A percentile compares a stretch with the other conserved stretches of the same genome.
These are phyloP conservation scores for Kwoniella heveanensis DNA, from an alignment of 768 basidiomycete species.

Conservation along the genomic window DNA sequence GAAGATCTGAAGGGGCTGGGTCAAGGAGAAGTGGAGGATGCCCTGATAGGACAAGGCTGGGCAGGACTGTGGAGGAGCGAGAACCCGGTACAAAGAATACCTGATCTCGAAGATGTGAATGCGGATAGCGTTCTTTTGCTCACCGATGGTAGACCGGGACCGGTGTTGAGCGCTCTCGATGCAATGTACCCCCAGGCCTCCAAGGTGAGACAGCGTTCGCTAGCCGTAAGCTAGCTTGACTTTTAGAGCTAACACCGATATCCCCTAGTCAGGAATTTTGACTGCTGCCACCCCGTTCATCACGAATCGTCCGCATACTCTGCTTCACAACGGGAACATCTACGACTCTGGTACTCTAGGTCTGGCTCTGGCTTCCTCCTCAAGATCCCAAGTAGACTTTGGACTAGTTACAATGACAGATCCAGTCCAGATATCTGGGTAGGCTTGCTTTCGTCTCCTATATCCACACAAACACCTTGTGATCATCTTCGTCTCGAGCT, in stretches of 20 bases:
- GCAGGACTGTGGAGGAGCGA: slow-evolving; percentile 43
- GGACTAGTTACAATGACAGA: slow-evolving; percentile 39
- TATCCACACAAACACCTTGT: not conserved
- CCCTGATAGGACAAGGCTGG: slow-evolving; percentile 31
- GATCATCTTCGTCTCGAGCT: not conserved
- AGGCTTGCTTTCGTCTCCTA: slow-evolving; percentile 3
- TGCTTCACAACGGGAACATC: slow-evolving; percentile 37
- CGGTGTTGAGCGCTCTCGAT: slow-evolving; percentile 32
- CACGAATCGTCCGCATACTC: slow-evolving; percentile 49
- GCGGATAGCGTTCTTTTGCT: slow-evolving; percentile 37
- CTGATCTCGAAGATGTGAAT: slow-evolving; percentile 34
- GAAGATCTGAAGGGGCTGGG: slow-evolving; percentile 39
- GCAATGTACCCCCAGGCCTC: slow-evolving; percentile 24
- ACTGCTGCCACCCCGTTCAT: slow-evolving; percentile 54
- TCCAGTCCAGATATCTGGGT: slow-evolving; percentile 37
- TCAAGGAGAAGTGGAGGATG: slow-evolving; percentile 21
- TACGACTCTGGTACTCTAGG: slow-evolving; percentile 44
- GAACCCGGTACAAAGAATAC: slow-evolving; percentile 11
- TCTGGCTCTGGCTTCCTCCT: slow-evolving; percentile 34
- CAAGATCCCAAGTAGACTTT: slow-evolving; percentile 19
- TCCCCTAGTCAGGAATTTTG: slow-evolving; percentile 40
- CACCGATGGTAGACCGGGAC: slow-evolving; percentile 36
- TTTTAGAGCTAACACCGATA: not conserved
- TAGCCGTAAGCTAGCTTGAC: too few species aligned
- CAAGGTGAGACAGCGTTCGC: slow-evolving; percentile 12